Percentiles rank a stretch among this genome's conserved stretches.
phyloP scores from a whole-genome alignment of 164 flowering plant genomes.

The Houttuynia cordata region DNA sequence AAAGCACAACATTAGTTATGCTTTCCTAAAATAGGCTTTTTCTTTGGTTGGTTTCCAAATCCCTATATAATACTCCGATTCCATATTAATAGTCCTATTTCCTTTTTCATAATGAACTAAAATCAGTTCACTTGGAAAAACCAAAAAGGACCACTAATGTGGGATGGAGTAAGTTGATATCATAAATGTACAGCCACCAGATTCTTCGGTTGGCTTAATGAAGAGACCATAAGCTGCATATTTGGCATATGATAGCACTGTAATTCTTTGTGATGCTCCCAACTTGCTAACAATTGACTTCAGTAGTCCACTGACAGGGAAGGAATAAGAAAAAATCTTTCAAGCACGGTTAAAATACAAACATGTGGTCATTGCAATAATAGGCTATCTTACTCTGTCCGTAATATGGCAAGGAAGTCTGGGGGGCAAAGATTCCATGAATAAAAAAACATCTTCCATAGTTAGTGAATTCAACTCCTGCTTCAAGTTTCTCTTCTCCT shows the following conservation, averaged over 20 bases:
- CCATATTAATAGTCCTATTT: no score
- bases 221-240: constrained; percentile 56
- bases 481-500: constrained; percentile 54
- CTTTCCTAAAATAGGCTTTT: not conserved
- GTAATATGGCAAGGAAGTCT: constrained; percentile 58
- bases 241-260: constrained; percentile 64
- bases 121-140: no score
- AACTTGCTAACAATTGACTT: constrained; percentile 55
- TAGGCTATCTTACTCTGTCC: constrained; percentile 51
- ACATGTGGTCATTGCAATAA: not conserved
- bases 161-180: not conserved
- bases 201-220: constrained; percentile 18
- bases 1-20: not conserved
- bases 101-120: no score
- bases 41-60: not conserved
- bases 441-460: constrained; percentile 73
- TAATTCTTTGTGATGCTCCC: constrained; percentile 51
- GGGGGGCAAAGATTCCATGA: constrained; percentile 90
- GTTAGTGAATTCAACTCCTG: constrained; percentile 50
- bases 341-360: no score
- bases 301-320: constrained; percentile 56
- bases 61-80: no score
- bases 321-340: no score
- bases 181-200: constrained; percentile 26
- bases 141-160: no score